phyloP scores from a whole-genome alignment of 345 rosid genomes.

The Alliaria petiolata region DNA sequence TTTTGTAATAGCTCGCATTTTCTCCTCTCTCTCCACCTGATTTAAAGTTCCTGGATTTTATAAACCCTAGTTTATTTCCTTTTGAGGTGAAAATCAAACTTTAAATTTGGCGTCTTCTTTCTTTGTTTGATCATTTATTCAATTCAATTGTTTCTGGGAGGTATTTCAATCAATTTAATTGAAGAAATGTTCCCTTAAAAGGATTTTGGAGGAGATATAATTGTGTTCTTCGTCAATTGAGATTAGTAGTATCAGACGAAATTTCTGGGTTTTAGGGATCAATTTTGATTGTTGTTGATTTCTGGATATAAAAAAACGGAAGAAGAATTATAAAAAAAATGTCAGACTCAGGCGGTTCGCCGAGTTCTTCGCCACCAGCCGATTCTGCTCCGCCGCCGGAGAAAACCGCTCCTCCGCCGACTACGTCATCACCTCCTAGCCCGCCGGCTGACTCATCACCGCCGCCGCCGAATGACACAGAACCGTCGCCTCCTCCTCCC shows the following conservation, averaged over 20 bases:
- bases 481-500: slow-evolving; percentile 26
- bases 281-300: not conserved
- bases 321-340: slow-evolving; percentile 16
- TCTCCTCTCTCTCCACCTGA: slow-evolving; percentile 22
- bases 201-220: not conserved
- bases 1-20: slow-evolving; percentile 2
- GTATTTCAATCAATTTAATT: not conserved
- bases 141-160: not conserved
- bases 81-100: too few species aligned
- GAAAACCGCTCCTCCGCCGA: slow-evolving; percentile 18
- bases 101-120: not conserved
- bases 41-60: slow-evolving; percentile 1
- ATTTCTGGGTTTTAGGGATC: not conserved
- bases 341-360: slow-evolving; percentile 42
- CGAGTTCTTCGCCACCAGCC: slow-evolving; percentile 38
- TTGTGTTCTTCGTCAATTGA: not conserved
- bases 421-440: slow-evolving; percentile 16
- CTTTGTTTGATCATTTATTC: not conserved
- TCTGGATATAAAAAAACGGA: not conserved
- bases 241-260: too few species aligned
- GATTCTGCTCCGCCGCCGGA: slow-evolving; percentile 13
- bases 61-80: not conserved
- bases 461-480: slow-evolving; percentile 18
- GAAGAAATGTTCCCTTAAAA: not conserved
- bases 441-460: slow-evolving; percentile 30